Percentiles rank a stretch among this genome's conserved stretches.
Conservation (phyloP, 768 basidiomycete genomes). For the Suillus sp. region DNA sequence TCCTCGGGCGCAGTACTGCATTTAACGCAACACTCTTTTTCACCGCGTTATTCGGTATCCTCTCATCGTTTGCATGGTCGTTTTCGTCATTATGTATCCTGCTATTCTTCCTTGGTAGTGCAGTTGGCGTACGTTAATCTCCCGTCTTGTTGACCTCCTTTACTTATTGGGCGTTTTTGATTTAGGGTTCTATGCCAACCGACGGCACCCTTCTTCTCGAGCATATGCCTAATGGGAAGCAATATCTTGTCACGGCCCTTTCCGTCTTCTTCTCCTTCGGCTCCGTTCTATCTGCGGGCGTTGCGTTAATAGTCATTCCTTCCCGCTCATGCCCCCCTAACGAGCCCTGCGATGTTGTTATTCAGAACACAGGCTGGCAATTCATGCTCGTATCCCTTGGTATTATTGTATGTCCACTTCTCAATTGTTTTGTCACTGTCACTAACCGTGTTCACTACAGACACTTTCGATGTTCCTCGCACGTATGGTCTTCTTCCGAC, state of each 20-base stretch:
- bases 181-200: constrained; percentile 92
- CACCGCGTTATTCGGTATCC: constrained; percentile 84
- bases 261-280: constrained; percentile 97
- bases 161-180: constrained; percentile 9
- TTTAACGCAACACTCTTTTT: constrained; percentile 94
- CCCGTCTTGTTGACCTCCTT: constrained; percentile 1
- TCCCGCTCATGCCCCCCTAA: constrained; percentile 60
- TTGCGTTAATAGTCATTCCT: constrained; percentile 81
- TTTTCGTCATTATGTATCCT: constrained; percentile 71
- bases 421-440: constrained; percentile 6
- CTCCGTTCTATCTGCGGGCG: constrained; percentile 80
- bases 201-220: constrained; percentile 93
- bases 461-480: constrained; percentile 85
- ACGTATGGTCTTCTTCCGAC: constrained; percentile 85
- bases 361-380: constrained; percentile 87
- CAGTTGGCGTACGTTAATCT: constrained; percentile 77
- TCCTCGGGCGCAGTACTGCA: constrained; percentile 84
- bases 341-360: constrained; percentile 62
- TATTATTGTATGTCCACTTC: constrained; percentile 66
- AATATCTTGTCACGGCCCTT: constrained; percentile 88
- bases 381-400: constrained; percentile 78
- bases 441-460: constrained; percentile 42
- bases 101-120: constrained; percentile 87
- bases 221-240: constrained; percentile 89
- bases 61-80: constrained; percentile 71